Percentiles rank a stretch among this genome's conserved stretches.
phyloP scores from a whole-genome alignment of 805 yeast species.

The Myxozyma kluyveri region DNA sequence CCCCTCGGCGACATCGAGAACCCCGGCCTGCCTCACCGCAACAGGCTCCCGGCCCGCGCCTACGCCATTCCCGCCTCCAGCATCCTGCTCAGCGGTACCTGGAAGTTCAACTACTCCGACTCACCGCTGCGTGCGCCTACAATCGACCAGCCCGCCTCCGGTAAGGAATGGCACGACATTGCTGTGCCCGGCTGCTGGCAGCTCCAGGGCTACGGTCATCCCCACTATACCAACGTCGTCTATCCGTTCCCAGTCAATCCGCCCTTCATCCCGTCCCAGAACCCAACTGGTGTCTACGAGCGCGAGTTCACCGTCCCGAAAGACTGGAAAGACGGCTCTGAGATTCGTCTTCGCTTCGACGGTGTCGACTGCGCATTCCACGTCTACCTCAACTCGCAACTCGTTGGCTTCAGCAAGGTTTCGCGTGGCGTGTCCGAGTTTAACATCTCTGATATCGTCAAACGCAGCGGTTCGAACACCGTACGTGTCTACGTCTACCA shows the following conservation, averaged over 20 bases:
- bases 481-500: conserved; percentile 35
- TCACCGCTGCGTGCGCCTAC: conserved; percentile 11
- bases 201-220: conserved; percentile 40
- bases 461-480: conserved; percentile 19
- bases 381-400: conserved; percentile 38
- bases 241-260: conserved; percentile 41
- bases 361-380: conserved; percentile 42
- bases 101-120: conserved; percentile 32
- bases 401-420: conserved; percentile 37
- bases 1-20: conserved; percentile 18
- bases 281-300: conserved; percentile 41
- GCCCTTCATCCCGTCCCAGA: conserved; percentile 39
- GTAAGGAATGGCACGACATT: conserved; percentile 33
- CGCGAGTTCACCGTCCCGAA: conserved; percentile 32
- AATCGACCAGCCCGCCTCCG: not conserved
- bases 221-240: conserved; percentile 40
- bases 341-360: conserved; percentile 39
- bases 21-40: conserved; percentile 16
- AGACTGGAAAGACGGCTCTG: conserved; percentile 25
- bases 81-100: conserved; percentile 33
- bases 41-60: conserved; percentile 24
- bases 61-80: conserved; percentile 18
- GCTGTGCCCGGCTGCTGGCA: conserved; percentile 43
- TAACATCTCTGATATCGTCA: conserved; percentile 30
- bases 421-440: conserved; percentile 41